phyloP scores from a whole-genome alignment of 352 stramenopile genomes.

The Globisporangium uncinulatum region DNA sequence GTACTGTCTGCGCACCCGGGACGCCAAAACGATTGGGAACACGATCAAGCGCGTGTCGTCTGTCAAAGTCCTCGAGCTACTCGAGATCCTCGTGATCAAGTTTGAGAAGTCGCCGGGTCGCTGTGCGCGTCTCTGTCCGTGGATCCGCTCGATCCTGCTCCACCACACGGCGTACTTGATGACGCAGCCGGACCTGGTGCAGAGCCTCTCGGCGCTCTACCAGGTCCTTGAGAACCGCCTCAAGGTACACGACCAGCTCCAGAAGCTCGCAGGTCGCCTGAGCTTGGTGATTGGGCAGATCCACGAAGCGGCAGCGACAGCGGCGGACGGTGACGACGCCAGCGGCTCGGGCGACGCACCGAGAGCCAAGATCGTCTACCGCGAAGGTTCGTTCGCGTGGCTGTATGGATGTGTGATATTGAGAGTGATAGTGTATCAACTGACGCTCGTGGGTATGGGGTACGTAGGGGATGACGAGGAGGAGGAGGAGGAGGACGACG shows the following conservation, averaged over 20 bases:
- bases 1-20: constrained; percentile 73
- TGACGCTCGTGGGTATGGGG: constrained; percentile 7
- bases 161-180: constrained; percentile 85
- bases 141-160: constrained; percentile 75
- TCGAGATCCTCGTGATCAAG: constrained; percentile 79
- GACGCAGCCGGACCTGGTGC: constrained; percentile 76
- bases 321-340: constrained; percentile 18
- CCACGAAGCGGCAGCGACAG: constrained; percentile 37
- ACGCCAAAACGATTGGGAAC: constrained; percentile 66
- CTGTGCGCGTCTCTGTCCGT: constrained; percentile 71
- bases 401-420: not conserved
- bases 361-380: constrained; percentile 57
- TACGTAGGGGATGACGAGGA: constrained; percentile 22
- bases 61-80: constrained; percentile 67
- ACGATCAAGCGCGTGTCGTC: constrained; percentile 74
- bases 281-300: constrained; percentile 83
- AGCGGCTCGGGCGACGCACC: constrained; percentile 28
- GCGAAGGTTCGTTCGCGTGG: constrained; percentile 29
- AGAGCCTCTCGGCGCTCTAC: constrained; percentile 77
- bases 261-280: constrained; percentile 78
- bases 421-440: constrained; percentile 1
- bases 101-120: constrained; percentile 78
- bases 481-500: constrained; percentile 21
- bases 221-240: constrained; percentile 79
- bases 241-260: constrained; percentile 75